Evolutionary conservation across 2,329 filamentous ascomycete species (phyloP).

Genomic region (Xylaria multiplex): DNA sequence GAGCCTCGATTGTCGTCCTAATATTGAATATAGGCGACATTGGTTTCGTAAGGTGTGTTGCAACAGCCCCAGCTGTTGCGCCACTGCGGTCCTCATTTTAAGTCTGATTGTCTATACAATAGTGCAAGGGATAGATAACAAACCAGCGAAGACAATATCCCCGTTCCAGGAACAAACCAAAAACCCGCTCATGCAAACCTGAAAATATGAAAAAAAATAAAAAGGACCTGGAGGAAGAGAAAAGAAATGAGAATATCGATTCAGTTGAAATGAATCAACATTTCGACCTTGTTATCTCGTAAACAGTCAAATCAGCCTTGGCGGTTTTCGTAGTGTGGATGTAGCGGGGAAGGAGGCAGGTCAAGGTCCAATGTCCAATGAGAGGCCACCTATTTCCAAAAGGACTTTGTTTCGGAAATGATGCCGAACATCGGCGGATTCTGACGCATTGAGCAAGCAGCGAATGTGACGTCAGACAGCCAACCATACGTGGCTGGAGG

Average conservation of each 20-base stretch:
- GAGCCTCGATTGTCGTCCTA: constrained; percentile 31
- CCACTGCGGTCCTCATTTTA: constrained; percentile 43
- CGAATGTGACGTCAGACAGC: neutral
- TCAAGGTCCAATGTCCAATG: constrained; percentile 23
- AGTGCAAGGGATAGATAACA: neutral
- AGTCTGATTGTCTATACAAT: constrained; percentile 20
- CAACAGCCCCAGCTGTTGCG: constrained; percentile 43
- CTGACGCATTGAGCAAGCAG: constrained; percentile 1
- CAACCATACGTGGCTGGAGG: neutral
- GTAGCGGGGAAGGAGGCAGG: constrained; percentile 4
- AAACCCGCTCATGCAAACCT: neutral
- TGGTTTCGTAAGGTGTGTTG: constrained; percentile 32
- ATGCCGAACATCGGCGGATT: constrained; percentile 26
- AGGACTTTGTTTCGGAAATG: neutral
- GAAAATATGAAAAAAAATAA: neutral
- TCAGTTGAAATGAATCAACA: constrained; percentile 11
- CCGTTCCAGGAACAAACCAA: no score
- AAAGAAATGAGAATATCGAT: neutral
- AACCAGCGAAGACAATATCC: neutral
- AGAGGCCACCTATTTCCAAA: constrained; percentile 27
- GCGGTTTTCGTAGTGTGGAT: neutral
- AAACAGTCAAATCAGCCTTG: neutral
- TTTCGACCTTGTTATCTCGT: neutral
- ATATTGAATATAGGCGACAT: constrained; percentile 28
- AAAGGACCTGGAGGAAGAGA: neutral